Evolutionary conservation across 768 basidiomycete species (phyloP), one percentile per base, ranked within the genome.

Genomic region (Serendipita vermifera): DNA sequence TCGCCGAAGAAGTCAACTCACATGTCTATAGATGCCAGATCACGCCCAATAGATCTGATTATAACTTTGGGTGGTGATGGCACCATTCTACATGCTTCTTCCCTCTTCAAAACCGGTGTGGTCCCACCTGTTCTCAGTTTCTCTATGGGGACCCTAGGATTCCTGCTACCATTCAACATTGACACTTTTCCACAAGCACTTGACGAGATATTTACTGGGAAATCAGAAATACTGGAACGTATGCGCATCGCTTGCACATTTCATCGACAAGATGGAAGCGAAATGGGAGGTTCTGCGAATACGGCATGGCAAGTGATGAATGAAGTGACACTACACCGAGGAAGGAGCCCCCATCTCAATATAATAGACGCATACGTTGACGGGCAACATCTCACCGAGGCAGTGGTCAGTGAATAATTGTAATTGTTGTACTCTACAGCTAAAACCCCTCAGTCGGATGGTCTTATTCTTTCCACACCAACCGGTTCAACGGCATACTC

Each of bases 401-500:
- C 90, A 40, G 88, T 96, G 58, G 91, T 92, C 70, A 56, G 88
- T 80, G 33, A 13, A 5, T 1, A 36, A n/a, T n/a, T n/a, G n/a
- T 27, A 33, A 43, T 17, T 29, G 11, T 22, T 55, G 33, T 22
- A 7, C 33, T 1, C n/a, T n/a, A 43, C 41, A n/a, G n/a, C n/a
- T n/a, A n/a, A n/a, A n/a, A n/a, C n/a, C n/a, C n/a, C n/a, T n/a
- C 14, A 43, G 91, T 89, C 90, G 33, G 92, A 96, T 63, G 92
- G 93, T 33, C 72, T 96, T 58, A 91, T 96, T 56, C 81, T 97
- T 55, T 91, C 91, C 5, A 97, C 93, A 1, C 93, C 93, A 20
- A 97, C 93, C 2, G 93, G 93, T 4, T 96, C 92, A 20, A 96
- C 93, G 2, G 93, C 93, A 14, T 96, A 97, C 69, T 96, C 92